These are phyloP conservation scores for Floccularia luteovirens DNA, from an alignment of 768 basidiomycete genomes.

Conservation along the genomic window DNA sequence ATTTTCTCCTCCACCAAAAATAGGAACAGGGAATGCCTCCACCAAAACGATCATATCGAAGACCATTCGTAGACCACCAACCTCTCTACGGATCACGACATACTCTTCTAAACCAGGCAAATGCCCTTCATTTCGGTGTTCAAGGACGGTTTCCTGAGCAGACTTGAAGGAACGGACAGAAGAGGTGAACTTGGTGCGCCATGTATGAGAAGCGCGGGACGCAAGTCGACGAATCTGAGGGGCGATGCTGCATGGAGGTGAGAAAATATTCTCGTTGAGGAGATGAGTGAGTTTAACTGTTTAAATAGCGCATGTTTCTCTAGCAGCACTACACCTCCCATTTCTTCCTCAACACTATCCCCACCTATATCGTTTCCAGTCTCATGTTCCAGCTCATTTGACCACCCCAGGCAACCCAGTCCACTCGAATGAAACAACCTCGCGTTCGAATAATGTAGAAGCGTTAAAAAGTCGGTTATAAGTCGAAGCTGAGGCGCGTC, in stretches of 20 bases:
- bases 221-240: conserved; percentile 25
- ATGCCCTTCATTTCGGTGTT: conserved; percentile 14
- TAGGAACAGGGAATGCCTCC: conserved; percentile 35
- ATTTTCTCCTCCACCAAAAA: conserved; percentile 19
- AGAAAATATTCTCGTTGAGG: conserved; percentile 6
- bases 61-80: conserved; percentile 35
- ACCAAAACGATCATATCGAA: conserved; percentile 47
- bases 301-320: conserved; percentile 22
- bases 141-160: conserved; percentile 21
- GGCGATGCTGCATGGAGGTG: conserved; percentile 24
- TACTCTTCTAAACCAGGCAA: conserved; percentile 30
- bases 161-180: conserved; percentile 25
- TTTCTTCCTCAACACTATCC: conserved; percentile 10
- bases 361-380: conserved; percentile 1
- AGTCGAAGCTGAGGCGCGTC: conserved; percentile 49
- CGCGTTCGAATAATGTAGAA: conserved; percentile 29
- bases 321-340: conserved; percentile 12
- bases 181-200: conserved; percentile 32
- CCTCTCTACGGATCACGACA: background rate
- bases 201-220: conserved; percentile 22
- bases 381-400: too few relatives aligned
- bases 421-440: conserved; percentile 13
- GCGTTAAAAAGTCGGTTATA: conserved; percentile 39
- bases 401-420: background rate
- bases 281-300: conserved; percentile 20